These are phyloP conservation scores for Quercus agrifolia DNA, from an alignment of 306 rosid species.

Conservation along the genomic window DNA sequence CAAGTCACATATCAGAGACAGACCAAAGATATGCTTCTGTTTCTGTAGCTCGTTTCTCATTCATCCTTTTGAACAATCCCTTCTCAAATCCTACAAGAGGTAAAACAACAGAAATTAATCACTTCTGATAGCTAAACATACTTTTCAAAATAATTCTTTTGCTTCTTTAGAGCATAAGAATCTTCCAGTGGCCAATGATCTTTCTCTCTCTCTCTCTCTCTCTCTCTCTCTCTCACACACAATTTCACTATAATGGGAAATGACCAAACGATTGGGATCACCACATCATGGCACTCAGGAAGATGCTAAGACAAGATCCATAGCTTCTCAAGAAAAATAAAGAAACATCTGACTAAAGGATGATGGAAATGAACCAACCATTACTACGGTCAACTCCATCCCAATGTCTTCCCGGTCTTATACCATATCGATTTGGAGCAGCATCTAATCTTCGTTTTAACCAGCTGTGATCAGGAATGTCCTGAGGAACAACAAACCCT, in stretches of 20 bases:
- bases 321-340: not conserved
- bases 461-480: constrained; percentile 85
- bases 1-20: constrained; percentile 77
- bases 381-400: constrained; percentile 93
- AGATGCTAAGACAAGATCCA: not conserved
- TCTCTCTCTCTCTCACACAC: no score
- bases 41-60: constrained; percentile 69
- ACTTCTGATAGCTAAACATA: not conserved
- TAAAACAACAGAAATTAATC: constrained; percentile 8
- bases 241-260: no score
- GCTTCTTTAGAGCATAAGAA: not conserved
- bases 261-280: no score
- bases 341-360: not conserved
- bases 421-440: constrained; percentile 76
- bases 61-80: constrained; percentile 60
- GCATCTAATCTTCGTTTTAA: constrained; percentile 71
- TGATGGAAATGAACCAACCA: constrained; percentile 49
- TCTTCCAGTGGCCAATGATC: no score
- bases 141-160: not conserved
- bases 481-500: constrained; percentile 86
- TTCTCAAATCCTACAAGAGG: constrained; percentile 67
- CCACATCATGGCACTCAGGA: no score
- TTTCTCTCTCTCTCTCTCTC: no score
- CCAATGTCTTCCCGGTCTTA: constrained; percentile 93
- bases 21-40: constrained; percentile 94